These are phyloP conservation scores for Mollisia scopiformis DNA, from an alignment of 2,329 filamentous ascomycete species.

Conservation along the genomic window DNA sequence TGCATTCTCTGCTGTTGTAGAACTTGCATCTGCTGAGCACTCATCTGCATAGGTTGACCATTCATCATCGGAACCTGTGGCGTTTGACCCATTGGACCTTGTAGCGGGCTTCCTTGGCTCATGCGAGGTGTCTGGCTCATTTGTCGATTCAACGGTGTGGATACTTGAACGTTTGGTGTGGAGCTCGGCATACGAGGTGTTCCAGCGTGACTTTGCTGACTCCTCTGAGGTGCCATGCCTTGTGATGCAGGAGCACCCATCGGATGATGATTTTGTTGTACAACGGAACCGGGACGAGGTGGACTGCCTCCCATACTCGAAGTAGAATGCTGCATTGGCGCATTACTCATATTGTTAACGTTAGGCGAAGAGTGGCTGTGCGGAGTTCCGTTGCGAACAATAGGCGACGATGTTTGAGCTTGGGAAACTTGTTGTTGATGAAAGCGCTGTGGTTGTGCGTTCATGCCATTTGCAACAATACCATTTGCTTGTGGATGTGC, in stretches of 20 bases:
- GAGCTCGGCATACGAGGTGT: constrained; percentile 64
- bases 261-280: constrained; percentile 55
- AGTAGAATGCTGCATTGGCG: constrained; percentile 66
- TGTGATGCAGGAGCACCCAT: constrained; percentile 64
- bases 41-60: constrained; percentile 29
- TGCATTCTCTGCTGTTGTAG: constrained; percentile 38
- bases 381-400: constrained; percentile 64
- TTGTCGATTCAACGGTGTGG: constrained; percentile 59
- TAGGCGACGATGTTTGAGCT: constrained; percentile 68
- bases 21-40: constrained; percentile 38
- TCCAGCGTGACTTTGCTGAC: constrained; percentile 68
- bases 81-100: constrained; percentile 59
- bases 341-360: constrained; percentile 49
- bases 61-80: constrained; percentile 60
- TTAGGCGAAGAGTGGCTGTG: constrained; percentile 68
- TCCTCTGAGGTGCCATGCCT: constrained; percentile 65
- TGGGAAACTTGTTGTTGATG: constrained; percentile 54
- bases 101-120: constrained; percentile 64
- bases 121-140: constrained; percentile 63
- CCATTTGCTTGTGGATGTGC: constrained; percentile 47
- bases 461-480: constrained; percentile 43
- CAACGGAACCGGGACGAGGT: constrained; percentile 66
- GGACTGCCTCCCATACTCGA: constrained; percentile 73
- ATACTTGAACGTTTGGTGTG: constrained; percentile 66
- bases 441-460: constrained; percentile 38